These are phyloP conservation scores for Roridomyces roridus DNA, from an alignment of 768 basidiomycete species.

Conservation along the genomic window DNA sequence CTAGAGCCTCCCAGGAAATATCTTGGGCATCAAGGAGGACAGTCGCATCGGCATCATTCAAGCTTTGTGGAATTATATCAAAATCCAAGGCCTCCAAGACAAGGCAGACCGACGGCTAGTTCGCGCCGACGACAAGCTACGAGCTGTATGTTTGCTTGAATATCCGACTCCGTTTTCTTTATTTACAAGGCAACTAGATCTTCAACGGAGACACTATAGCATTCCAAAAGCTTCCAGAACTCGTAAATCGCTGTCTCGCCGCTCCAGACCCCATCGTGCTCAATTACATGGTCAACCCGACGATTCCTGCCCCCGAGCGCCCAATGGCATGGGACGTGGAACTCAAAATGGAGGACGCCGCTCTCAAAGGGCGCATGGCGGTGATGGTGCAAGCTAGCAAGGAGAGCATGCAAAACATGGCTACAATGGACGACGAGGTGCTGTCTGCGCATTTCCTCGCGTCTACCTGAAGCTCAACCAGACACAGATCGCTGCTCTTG, in stretches of 20 bases:
- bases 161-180: neutral
- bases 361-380: slow-evolving; percentile 75
- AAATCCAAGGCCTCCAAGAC: slow-evolving; percentile 81
- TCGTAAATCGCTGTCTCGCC: slow-evolving; percentile 79
- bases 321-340: slow-evolving; percentile 88
- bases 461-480: no score
- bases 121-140: slow-evolving; percentile 69
- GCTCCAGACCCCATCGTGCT: slow-evolving; percentile 84
- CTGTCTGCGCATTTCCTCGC: no score
- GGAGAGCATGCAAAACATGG: slow-evolving; percentile 69
- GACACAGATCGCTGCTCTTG: slow-evolving; percentile 87
- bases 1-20: slow-evolving; percentile 46
- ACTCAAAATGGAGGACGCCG: slow-evolving; percentile 83
- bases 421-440: slow-evolving; percentile 89
- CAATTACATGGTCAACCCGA: slow-evolving; percentile 76
- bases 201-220: slow-evolving; percentile 72
- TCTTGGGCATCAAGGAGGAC: slow-evolving; percentile 85
- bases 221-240: slow-evolving; percentile 84
- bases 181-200: slow-evolving; percentile 48
- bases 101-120: slow-evolving; percentile 78
- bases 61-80: slow-evolving; percentile 92
- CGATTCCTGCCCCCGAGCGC: slow-evolving; percentile 66
- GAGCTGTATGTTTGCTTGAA: slow-evolving; percentile 51
- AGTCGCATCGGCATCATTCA: slow-evolving; percentile 82
- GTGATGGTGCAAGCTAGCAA: slow-evolving; percentile 73